Evolutionary conservation across 306 rosid species (phyloP).

Genomic region (Vigna trinervia): DNA sequence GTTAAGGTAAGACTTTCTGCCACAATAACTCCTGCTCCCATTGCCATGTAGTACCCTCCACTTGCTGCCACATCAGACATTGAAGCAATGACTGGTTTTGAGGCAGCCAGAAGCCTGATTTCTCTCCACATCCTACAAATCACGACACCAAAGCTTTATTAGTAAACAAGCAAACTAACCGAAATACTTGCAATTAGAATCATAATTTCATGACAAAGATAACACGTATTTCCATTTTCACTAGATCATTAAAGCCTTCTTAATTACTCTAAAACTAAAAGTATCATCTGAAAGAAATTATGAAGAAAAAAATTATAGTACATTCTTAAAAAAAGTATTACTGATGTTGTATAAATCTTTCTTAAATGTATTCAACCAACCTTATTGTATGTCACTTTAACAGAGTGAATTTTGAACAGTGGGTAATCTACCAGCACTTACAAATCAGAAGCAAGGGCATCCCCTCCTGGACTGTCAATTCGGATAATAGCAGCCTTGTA

Average conservation of each 20-base stretch:
- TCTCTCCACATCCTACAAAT: constrained; percentile 96
- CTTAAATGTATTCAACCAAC: constrained; percentile 32
- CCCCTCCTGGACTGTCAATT: constrained; percentile 99
- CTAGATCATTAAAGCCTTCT: constrained; percentile 4
- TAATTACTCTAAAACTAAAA: constrained; percentile 28
- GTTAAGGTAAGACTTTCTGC: constrained; percentile 93
- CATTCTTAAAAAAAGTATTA: constrained; percentile 28
- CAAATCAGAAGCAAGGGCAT: constrained; percentile 99
- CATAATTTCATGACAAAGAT: constrained; percentile 29
- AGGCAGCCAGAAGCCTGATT: constrained; percentile 89
- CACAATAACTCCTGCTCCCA: constrained; percentile 93
- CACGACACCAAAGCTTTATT: constrained; percentile 35
- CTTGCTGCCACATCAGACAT: constrained; percentile 99
- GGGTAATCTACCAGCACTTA: constrained; percentile 66
- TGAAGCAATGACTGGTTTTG: constrained; percentile 94
- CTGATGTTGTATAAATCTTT: constrained; percentile 27
- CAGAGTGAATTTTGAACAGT: constrained; percentile 32
- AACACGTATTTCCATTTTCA: constrained; percentile 35
- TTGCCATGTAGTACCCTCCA: constrained; percentile 98
- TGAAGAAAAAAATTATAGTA: constrained; percentile 26
- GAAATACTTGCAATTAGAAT: constrained; percentile 36
- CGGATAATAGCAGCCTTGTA: constrained; percentile 90
- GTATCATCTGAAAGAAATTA: constrained; percentile 7
- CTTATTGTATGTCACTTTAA: constrained; percentile 42
- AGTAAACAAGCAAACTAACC: constrained; percentile 25